phyloP scores from a whole-genome alignment of 768 basidiomycete species.

The Boletus reticulatus region DNA sequence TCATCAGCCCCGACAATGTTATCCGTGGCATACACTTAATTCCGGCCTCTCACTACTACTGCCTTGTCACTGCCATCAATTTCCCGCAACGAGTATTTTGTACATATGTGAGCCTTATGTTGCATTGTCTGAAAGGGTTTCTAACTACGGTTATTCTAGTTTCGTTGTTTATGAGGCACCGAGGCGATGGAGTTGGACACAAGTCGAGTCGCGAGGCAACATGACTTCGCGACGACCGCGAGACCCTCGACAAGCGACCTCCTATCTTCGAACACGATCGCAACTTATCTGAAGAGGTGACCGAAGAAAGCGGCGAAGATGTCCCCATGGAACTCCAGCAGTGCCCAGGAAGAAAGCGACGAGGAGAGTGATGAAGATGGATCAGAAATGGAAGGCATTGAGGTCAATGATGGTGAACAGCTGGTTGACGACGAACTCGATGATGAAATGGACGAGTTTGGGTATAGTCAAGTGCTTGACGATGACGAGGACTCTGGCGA shows the following conservation, averaged over 20 bases:
- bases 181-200: background rate
- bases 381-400: too few relatives aligned
- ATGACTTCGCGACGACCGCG: background rate
- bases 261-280: background rate
- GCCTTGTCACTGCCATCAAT: background rate
- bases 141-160: background rate
- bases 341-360: too few relatives aligned
- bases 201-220: background rate
- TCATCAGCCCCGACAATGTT: background rate
- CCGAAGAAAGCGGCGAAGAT: background rate
- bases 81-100: background rate
- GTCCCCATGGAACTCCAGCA: too few relatives aligned
- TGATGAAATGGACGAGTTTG: background rate
- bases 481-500: background rate
- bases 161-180: constrained; percentile 1
- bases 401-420: background rate
- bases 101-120: background rate
- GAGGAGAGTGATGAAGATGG: too few relatives aligned
- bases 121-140: background rate
- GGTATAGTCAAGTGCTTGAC: background rate
- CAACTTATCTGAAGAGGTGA: background rate
- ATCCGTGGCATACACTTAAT: background rate
- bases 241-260: background rate
- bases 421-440: background rate
- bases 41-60: background rate